Evolutionary conservation across 139 green algal genomes (phyloP), one percentile per base, ranked within the genome.

Genomic region (Mesostigma viride): DNA sequence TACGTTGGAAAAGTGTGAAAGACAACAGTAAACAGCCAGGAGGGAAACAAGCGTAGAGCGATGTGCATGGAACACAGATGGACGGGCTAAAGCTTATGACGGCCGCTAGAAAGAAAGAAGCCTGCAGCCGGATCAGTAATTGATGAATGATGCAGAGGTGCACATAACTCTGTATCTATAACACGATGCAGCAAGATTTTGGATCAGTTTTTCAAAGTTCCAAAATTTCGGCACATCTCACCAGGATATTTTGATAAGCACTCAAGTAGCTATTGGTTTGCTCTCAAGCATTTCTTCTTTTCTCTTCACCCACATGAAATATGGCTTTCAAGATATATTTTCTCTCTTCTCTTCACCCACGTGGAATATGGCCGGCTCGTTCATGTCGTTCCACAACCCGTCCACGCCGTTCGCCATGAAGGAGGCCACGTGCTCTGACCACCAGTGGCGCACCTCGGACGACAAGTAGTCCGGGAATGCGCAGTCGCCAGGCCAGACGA

Each of bases 381-480:
- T 75, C 68, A 75, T 75, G 60, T 75, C 68, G 44, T 75, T 75
- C 68, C 68, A 75, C 27, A 75, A 70, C 1, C 68, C 68, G 14
- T 75, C 68, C 34, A 75, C 60, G 2, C 68, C 68, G 31, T 63
- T 28, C 8, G 22, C 61, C 3, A 31, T 56, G 17, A 69, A 73
- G 1, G 66, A 31, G 1, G 17, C 45, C 31, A 73, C 46, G 20
- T 68, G 28, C 22, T 26, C 60, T 3, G 35, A 2, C 60, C 68
- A 75, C 68, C 68, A 75, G n/a, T 58, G n/a, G n/a, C 68, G 11
- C 14, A 32, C 63, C 17, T 20, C 28, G 32, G 26, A 31, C 28
- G 33, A 51, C 0, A 33, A 70, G 27, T 48, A 75, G 45, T 75
- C 60, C 5, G 68, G 68, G 53, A 75, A 75, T 30, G 30, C 46